These are phyloP conservation scores for Xylariaceae sp. DNA, from an alignment of 2,329 filamentous ascomycete species.

Conservation along the genomic window DNA sequence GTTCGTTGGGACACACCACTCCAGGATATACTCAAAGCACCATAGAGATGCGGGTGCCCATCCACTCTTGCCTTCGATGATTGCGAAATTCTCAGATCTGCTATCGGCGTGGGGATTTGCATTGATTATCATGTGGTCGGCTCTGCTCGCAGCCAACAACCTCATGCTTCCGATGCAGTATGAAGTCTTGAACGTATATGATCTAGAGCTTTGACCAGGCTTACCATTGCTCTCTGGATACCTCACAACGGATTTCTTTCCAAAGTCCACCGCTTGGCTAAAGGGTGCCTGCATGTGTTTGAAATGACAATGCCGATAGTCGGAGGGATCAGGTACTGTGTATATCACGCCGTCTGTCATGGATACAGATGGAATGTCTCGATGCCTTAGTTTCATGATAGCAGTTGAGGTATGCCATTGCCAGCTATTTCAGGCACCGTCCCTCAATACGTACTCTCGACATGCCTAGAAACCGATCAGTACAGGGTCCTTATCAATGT, in stretches of 20 bases:
- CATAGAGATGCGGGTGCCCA: conserved; percentile 8
- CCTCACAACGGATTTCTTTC: no score
- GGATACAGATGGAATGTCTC: no score
- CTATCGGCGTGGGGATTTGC: not conserved
- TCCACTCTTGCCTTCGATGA: not conserved
- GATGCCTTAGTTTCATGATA: no score
- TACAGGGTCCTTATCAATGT: not conserved
- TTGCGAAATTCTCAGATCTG: not conserved
- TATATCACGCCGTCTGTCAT: no score
- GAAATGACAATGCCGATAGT: conserved; percentile 9
- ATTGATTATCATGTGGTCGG: not conserved
- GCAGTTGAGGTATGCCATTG: no score
- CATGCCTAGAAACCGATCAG: conserved; percentile 37
- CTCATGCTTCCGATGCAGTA: no score
- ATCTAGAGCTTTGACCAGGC: no score
- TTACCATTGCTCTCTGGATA: no score
- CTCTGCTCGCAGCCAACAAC: no score
- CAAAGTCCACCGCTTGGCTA: not conserved
- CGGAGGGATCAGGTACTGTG: conserved; percentile 7
- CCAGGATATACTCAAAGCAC: conserved; percentile 16
- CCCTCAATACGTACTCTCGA: conserved; percentile 49
- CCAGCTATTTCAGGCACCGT: conserved; percentile 8
- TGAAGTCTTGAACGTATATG: no score
- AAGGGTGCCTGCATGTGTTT: conserved; percentile 5
- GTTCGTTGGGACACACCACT: conserved; percentile 20